Evolutionary conservation across 345 rosid genomes (phyloP), one percentile per base, ranked within the genome.

Genomic region (Corymbia maculata): DNA sequence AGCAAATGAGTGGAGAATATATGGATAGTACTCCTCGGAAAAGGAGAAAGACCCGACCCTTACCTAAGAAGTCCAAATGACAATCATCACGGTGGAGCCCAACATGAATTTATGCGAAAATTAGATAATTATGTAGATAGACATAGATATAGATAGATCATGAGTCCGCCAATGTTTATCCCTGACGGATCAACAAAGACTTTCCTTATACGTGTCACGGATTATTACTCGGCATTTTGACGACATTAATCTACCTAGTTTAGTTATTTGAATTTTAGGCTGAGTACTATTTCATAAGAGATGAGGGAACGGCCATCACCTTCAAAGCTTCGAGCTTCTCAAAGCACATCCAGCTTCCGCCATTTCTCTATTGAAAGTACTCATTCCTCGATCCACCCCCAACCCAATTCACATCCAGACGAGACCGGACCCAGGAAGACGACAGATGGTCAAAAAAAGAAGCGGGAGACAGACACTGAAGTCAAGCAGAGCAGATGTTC

Each of bases 91-190:
- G 0, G 1, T 10, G 30, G 66, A 59, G 66, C 13, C 30, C n/a
- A 26, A 59, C 14, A 26, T 59, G 66, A 59, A 26, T 59, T 59
- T 59, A 24, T 59, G 14, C 0, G 0, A 59, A 36, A 59, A 59
- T 59, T 64, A 64, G 32, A 13, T n/a, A 28, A 64, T 36, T 0
- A 4, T 64, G 1, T 64, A 64, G 36, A n/a, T 28, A n/a, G 1
- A 61, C 28, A 28, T 61, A 28, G 2, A 28, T 64, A 64, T 8
- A 13, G 1, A 64, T 64, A 13, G 19, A 64, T 64, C 36, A n/a
- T 4, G 9, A n/a, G 75, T n/a, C 75, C 1, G 0, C 4, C 75
- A 28, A n/a, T 0, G 19, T 13, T 64, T n/a, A n/a, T n/a, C 17
- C 6, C 0, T 8, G 1, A 64, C 13, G 14, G 14, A 16, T n/a